Percentiles rank a stretch among this genome's conserved stretches.
Conservation (phyloP, 2,329 filamentous ascomycete genomes). For the Hortaea sp. region DNA sequence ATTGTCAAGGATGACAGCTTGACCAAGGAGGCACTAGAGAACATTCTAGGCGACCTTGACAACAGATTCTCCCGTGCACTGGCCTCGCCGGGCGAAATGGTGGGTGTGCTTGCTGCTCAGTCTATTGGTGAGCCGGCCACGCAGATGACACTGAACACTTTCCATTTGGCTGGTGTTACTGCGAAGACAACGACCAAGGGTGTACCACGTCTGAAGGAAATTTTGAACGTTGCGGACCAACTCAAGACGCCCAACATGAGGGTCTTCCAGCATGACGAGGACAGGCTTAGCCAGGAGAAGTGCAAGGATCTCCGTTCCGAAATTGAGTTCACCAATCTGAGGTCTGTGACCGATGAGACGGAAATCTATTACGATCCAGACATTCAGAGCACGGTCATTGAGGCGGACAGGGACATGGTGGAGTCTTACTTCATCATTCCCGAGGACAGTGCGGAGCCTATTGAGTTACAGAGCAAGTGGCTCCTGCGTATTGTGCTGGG, state of each 20-base stretch:
- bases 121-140: slow-evolving; percentile 98
- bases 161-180: slow-evolving; percentile 99
- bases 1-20: slow-evolving; percentile 77
- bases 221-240: slow-evolving; percentile 93
- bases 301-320: slow-evolving; percentile 78
- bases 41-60: slow-evolving; percentile 83
- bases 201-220: slow-evolving; percentile 98
- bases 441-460: slow-evolving; percentile 57
- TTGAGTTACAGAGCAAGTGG: slow-evolving; percentile 74
- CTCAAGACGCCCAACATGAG: slow-evolving; percentile 99
- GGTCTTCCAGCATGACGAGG: slow-evolving; percentile 63
- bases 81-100: slow-evolving; percentile 94
- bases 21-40: slow-evolving; percentile 84
- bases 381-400: slow-evolving; percentile 73
- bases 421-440: slow-evolving; percentile 95
- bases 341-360: slow-evolving; percentile 80
- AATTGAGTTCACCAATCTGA: slow-evolving; percentile 89
- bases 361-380: slow-evolving; percentile 98
- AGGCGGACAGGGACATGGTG: slow-evolving; percentile 84
- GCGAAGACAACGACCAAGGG: slow-evolving; percentile 99
- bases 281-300: slow-evolving; percentile 58
- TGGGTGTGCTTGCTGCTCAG: slow-evolving; percentile 92
- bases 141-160: slow-evolving; percentile 98
- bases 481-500: slow-evolving; percentile 86
- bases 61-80: slow-evolving; percentile 76